phyloP scores from a whole-genome alignment of 495 filamentous ascomycete species.

The Aspergillus nanangensis region DNA sequence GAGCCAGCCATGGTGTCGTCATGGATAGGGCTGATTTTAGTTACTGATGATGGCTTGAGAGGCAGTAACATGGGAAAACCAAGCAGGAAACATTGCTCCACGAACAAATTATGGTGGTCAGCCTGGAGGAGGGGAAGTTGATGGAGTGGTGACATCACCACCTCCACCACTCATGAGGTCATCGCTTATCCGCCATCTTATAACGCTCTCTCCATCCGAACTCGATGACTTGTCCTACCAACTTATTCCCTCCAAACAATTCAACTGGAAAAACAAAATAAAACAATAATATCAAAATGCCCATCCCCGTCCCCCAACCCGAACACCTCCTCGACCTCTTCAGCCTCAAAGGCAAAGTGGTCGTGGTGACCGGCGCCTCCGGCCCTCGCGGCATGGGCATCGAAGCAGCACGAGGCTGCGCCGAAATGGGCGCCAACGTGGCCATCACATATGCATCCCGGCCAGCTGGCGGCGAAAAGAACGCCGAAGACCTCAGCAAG shows the following conservation, averaged over 20 bases:
- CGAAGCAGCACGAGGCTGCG: slow-evolving; percentile 67
- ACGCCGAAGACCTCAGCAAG: slow-evolving; percentile 54
- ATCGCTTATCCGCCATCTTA: neutral
- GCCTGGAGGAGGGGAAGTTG: too few relatives aligned
- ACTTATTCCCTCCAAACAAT: slow-evolving; percentile 1
- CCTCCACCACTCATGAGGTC: neutral
- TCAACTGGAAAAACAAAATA: neutral
- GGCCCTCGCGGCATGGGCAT: slow-evolving; percentile 68
- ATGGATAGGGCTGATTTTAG: neutral
- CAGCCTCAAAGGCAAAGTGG: slow-evolving; percentile 70
- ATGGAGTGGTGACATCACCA: slow-evolving; percentile 5
- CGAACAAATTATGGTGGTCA: too few relatives aligned
- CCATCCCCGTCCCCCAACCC: slow-evolving; percentile 54
- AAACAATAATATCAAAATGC: slow-evolving; percentile 26
- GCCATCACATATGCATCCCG: slow-evolving; percentile 65
- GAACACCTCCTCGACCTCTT: slow-evolving; percentile 59
- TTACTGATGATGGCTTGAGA: neutral
- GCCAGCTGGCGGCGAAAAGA: slow-evolving; percentile 56
- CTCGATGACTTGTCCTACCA: too few relatives aligned
- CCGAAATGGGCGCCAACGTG: slow-evolving; percentile 68
- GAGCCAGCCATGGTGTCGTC: slow-evolving; percentile 1
- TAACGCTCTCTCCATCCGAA: too few relatives aligned
- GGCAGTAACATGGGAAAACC: too few relatives aligned
- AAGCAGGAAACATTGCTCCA: too few relatives aligned
- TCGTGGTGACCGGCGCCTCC: slow-evolving; percentile 67